Evolutionary conservation across 768 basidiomycete species (phyloP).

Genomic region (Mycena crocata): DNA sequence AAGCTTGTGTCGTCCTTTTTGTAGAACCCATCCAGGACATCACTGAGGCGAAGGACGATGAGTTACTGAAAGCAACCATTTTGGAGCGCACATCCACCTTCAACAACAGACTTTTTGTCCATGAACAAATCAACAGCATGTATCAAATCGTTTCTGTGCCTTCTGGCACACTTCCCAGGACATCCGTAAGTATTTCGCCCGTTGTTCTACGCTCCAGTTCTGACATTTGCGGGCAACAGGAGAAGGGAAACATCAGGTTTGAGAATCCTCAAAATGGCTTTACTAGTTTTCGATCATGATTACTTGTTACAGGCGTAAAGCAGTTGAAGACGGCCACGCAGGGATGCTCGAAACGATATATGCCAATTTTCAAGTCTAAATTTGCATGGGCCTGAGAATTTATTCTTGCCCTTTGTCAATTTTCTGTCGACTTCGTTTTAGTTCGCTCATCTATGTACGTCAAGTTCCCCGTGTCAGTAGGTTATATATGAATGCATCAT

Average conservation of each 20-base stretch:
- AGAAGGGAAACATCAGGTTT: conserved; percentile 25
- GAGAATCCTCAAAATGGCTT: neutral
- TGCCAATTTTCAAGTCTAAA: no score
- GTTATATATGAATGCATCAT: no score
- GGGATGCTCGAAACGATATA: conserved; percentile 11
- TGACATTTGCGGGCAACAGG: neutral
- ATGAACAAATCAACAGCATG: conserved; percentile 41
- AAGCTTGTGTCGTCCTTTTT: conserved; percentile 42
- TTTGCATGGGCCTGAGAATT: no score
- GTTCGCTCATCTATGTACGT: no score
- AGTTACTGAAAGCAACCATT: conserved; percentile 36
- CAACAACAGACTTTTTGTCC: conserved; percentile 38
- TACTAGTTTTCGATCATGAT: neutral
- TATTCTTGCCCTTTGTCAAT: no score
- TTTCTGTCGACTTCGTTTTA: no score
- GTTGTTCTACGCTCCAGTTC: neutral
- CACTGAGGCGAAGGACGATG: conserved; percentile 13
- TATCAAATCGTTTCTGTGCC: conserved; percentile 37
- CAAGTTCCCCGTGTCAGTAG: no score
- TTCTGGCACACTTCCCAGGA: conserved; percentile 5
- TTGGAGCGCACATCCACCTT: conserved; percentile 39
- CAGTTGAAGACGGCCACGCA: conserved; percentile 19
- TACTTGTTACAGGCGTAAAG: conserved; percentile 17
- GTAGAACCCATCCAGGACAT: conserved; percentile 37
- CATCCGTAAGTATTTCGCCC: neutral